Base-by-base conservation (phyloP, 2,329 filamentous ascomycete genomes). In the Scleromitrula shiraiana region DNA sequence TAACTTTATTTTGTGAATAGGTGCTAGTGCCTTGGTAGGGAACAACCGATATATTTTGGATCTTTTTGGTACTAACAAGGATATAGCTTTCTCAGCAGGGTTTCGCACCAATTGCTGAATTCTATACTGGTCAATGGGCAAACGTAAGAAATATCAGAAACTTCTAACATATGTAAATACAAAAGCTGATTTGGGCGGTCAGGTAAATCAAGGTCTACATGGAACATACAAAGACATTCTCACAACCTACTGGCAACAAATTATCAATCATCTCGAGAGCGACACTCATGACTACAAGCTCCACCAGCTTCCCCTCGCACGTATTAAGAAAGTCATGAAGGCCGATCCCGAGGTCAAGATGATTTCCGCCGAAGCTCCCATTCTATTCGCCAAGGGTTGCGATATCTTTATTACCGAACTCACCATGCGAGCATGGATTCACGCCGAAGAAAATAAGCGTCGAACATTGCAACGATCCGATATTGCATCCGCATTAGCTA, bases 301-400 rank as follows among this genome's bases (percentile, higher is more conserved):
- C 49, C 93, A 98, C 67, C 93, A 97, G 67, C 76, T 98, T 32
- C 93, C 93, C 2, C 76, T 98, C 33, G 93, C 93, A n/a, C 85
- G 93, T 46, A 98, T 98, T 72, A 98, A 98, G 75, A 98, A 98
- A 68, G 93, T 98, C 57, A 98, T 98, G 93, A 98, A 98, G 71
- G 93, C 93, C 1, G 93, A 98, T 59, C 93, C 93, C 0, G 93
- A 98, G 62, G 93, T 98, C 40, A 98, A 98, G 74, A 98, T 98
- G 93, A 98, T 98, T 54, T 97, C 90, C 4, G 93, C 93, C 7
- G 93, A 98, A 70, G 93, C 93, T 2, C 93, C 93, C 1, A 98
- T 98, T 59, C 75, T 98, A 12, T 98, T 98, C 62, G 93, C 93
- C 43, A 98, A 98, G 69, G 93, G 91, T 30, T 97, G 93, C 68